These are phyloP conservation scores for Tripterygium wilfordii DNA, from an alignment of 177 flowering plant species.

Conservation along the genomic window DNA sequence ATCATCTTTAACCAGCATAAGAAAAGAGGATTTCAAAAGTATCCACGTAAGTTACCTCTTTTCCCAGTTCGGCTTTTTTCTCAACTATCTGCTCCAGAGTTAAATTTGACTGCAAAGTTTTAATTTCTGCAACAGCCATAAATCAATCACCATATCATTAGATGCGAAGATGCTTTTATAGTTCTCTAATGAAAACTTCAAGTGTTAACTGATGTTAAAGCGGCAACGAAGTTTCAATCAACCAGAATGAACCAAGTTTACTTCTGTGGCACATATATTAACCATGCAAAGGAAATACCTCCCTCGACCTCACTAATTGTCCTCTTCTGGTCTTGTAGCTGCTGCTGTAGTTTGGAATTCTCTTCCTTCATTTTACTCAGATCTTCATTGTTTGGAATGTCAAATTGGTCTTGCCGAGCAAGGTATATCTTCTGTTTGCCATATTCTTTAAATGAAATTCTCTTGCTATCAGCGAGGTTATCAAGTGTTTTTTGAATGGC, in stretches of 20 bases:
- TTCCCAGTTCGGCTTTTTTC: conserved; percentile 46
- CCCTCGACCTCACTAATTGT: conserved; percentile 62
- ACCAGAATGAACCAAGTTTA: no score
- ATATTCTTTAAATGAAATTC: conserved; percentile 85
- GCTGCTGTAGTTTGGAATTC: conserved; percentile 61
- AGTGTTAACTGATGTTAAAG: no score
- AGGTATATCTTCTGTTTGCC: conserved; percentile 95
- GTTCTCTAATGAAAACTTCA: no score
- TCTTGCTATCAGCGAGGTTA: conserved; percentile 58
- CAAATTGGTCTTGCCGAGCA: conserved; percentile 89
- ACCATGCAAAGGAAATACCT: conserved; percentile 50
- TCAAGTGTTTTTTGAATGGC: conserved; percentile 88
- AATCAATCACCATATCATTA: not conserved
- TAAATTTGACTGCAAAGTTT: conserved; percentile 75
- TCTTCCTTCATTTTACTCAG: conserved; percentile 80
- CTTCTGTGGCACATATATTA: no score
- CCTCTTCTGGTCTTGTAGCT: conserved; percentile 53
- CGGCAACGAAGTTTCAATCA: no score
- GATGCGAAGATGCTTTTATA: no score
- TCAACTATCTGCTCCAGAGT: conserved; percentile 69
- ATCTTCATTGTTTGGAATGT: conserved; percentile 82
- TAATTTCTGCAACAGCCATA: conserved; percentile 53
- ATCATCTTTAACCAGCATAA: no score
- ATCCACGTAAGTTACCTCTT: conserved; percentile 37
- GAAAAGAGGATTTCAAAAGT: not conserved